phyloP scores from a whole-genome alignment of 495 filamentous ascomycete species.

The Neohortaea acidophila region DNA sequence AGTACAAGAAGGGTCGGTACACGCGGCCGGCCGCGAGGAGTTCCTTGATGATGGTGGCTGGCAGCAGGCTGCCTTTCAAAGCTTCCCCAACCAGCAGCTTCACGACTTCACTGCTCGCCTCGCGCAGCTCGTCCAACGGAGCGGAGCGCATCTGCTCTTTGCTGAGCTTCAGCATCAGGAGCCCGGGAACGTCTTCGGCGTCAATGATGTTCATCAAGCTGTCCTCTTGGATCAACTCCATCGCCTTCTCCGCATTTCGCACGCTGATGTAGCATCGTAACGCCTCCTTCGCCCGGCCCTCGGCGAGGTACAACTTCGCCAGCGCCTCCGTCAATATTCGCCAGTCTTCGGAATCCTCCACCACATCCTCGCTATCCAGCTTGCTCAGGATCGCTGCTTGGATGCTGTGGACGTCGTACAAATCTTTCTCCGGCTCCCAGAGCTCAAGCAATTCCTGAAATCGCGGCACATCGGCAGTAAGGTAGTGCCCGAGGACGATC shows the following conservation, averaged over 20 bases:
- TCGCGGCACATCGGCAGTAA: slow-evolving; percentile 48
- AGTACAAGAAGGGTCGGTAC: slow-evolving; percentile 59
- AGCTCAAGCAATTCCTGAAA: slow-evolving; percentile 65
- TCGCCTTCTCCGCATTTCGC: slow-evolving; percentile 79
- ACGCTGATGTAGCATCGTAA: slow-evolving; percentile 75
- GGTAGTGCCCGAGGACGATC: slow-evolving; percentile 70
- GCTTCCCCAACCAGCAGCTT: slow-evolving; percentile 80
- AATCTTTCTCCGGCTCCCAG: slow-evolving; percentile 54
- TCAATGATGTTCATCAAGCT: slow-evolving; percentile 66
- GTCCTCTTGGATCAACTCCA: slow-evolving; percentile 67
- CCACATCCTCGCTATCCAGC: slow-evolving; percentile 50
- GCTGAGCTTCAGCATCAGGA: slow-evolving; percentile 73
- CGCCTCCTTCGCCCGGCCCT: slow-evolving; percentile 65
- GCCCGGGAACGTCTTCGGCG: slow-evolving; percentile 72
- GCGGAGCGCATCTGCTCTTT: slow-evolving; percentile 54
- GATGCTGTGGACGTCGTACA: slow-evolving; percentile 62
- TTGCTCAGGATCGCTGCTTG: slow-evolving; percentile 57
- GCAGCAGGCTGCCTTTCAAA: slow-evolving; percentile 68
- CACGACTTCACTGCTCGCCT: slow-evolving; percentile 64
- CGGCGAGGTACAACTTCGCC: slow-evolving; percentile 66
- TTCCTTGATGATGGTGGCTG: slow-evolving; percentile 61
- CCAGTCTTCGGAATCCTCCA: slow-evolving; percentile 60
- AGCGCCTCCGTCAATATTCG: slow-evolving; percentile 65
- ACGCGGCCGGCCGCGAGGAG: slow-evolving; percentile 33
- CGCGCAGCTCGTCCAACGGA: slow-evolving; percentile 53